Percentiles rank a stretch among this genome's conserved stretches.
phyloP scores from a whole-genome alignment of 2,329 filamentous ascomycete species.

The Fusarium ambrosium region DNA sequence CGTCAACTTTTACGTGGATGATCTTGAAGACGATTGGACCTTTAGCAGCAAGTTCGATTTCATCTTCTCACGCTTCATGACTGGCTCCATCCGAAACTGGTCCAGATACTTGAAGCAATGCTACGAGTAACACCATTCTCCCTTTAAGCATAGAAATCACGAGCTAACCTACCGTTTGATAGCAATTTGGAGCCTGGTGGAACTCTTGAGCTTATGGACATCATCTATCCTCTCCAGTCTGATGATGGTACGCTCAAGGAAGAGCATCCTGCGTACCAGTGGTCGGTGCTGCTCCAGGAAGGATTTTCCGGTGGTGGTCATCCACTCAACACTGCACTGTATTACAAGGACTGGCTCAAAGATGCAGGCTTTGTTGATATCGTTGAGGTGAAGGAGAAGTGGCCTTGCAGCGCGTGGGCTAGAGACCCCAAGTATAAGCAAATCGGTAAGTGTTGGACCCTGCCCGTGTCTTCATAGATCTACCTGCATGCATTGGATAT shows the following conservation, averaged over 20 bases:
- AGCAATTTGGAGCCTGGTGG: neutral
- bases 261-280: neutral
- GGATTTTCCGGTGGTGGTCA: neutral
- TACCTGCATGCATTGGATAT: neutral
- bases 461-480: too few relatives aligned
- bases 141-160: neutral
- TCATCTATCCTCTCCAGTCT: neutral
- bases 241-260: neutral
- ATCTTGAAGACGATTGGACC: neutral
- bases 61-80: constrained; percentile 5
- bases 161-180: neutral
- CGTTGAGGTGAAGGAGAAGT: neutral
- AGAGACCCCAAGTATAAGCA: neutral
- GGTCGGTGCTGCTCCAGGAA: neutral
- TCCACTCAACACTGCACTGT: neutral
- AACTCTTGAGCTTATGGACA: neutral
- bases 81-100: neutral
- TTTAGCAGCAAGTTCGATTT: neutral
- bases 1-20: constrained; percentile 29
- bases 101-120: neutral
- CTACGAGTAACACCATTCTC: neutral
- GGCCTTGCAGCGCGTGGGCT: neutral
- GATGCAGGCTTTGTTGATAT: neutral
- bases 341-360: neutral
- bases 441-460: neutral